These are phyloP conservation scores for Triticum aestivum DNA, from an alignment of 176 grass and related monocot species.

Conservation along the genomic window DNA sequence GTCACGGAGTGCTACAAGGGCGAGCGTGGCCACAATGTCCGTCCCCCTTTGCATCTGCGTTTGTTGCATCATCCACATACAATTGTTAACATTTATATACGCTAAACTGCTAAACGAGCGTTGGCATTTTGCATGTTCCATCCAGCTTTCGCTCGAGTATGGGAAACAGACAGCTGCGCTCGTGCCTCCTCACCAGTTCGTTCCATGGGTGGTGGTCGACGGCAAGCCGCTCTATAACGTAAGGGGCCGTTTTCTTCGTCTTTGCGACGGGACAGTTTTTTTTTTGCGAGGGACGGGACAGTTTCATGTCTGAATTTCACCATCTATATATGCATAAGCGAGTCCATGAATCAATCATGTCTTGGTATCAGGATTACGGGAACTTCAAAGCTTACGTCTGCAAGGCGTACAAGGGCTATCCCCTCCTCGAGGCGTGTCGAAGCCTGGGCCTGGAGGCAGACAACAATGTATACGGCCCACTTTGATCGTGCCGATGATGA, in stretches of 20 bases:
- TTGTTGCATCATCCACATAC: background rate
- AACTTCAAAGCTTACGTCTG: conserved; percentile 66
- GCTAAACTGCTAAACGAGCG: background rate
- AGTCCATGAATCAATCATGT: background rate
- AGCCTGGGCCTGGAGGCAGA: conserved; percentile 13
- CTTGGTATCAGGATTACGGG: conserved; percentile 56
- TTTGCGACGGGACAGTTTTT: no score
- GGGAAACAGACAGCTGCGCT: conserved; percentile 60
- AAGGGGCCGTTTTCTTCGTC: background rate
- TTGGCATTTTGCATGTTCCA: background rate
- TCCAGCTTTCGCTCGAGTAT: conserved; percentile 78
- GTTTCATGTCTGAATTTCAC: background rate
- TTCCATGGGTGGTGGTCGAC: conserved; percentile 90
- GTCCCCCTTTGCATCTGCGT: background rate
- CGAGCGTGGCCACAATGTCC: conserved; percentile 54
- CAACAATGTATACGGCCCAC: background rate
- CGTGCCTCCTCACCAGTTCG: conserved; percentile 64
- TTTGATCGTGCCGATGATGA: background rate
- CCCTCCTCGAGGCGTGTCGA: conserved; percentile 48
- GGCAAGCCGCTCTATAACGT: conserved; percentile 66
- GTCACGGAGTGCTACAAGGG: conserved; percentile 57
- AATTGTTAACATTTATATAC: no score
- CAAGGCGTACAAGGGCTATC: conserved; percentile 64
- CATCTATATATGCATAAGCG: background rate
- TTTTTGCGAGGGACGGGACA: no score